Percentiles rank a stretch among this genome's conserved stretches.
Evolutionary conservation across 139 green algal species (phyloP).

Genomic region (Volvox africanus): DNA sequence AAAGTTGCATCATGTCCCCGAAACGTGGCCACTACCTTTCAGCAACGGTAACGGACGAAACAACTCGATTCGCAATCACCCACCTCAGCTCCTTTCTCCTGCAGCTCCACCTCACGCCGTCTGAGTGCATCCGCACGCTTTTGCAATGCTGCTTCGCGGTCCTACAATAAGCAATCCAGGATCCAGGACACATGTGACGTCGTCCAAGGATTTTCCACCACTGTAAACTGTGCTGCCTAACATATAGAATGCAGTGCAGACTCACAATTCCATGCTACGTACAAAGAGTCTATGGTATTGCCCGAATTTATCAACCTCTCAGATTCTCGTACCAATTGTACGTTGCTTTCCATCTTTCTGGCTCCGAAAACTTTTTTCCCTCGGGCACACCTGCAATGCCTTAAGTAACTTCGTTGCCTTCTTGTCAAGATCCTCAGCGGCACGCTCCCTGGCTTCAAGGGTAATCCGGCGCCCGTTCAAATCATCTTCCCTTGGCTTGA

Average conservation of each 20-base stretch:
- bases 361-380: not conserved
- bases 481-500: conserved; percentile 8
- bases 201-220: no score
- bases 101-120: conserved; percentile 6
- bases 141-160: not conserved
- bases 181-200: no score
- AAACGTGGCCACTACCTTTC: no score
- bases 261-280: no score
- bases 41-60: no score
- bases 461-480: conserved; percentile 9
- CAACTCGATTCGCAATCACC: not conserved
- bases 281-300: no score
- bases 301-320: no score
- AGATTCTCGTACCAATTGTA: no score
- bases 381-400: not conserved
- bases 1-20: no score
- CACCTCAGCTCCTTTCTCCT: not conserved
- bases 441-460: conserved; percentile 11
- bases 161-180: not conserved
- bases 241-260: no score
- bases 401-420: conserved; percentile 31
- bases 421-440: not conserved
- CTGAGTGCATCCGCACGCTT: conserved; percentile 12
- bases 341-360: no score
- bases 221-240: no score